A percentile compares a stretch with the other conserved stretches of the same genome.
Evolutionary conservation across 305 asterid genomes (phyloP).

Genomic region (Ilex paraguariensis): DNA sequence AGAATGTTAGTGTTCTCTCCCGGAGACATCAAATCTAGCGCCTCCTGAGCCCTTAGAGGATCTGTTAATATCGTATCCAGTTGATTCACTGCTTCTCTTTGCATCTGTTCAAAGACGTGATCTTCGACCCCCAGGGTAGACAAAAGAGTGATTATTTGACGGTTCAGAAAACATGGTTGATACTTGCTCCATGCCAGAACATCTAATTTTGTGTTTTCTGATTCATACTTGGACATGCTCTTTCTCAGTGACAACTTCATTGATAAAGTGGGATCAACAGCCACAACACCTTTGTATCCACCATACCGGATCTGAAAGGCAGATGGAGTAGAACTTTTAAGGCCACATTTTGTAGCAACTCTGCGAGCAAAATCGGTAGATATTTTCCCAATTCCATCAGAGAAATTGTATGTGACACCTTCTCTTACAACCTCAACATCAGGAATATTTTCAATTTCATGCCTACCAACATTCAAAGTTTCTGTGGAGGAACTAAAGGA

Average conservation of each 20-base stretch:
- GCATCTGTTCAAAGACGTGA: background rate
- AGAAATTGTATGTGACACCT: background rate
- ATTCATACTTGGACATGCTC: slow-evolving; percentile 4
- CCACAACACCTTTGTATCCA: slow-evolving; percentile 7
- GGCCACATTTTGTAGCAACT: slow-evolving; percentile 4
- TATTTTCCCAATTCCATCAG: slow-evolving; percentile 7
- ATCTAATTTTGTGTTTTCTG: background rate
- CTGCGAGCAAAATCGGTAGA: background rate
- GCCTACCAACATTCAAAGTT: background rate
- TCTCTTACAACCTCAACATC: background rate
- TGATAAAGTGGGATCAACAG: background rate
- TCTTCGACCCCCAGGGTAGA: slow-evolving; percentile 2
- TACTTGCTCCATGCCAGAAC: background rate
- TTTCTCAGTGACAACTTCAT: background rate
- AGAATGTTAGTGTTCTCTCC: slow-evolving; percentile 3
- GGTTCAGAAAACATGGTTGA: background rate
- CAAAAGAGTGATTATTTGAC: slow-evolving; percentile 1
- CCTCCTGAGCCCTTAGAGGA: background rate
- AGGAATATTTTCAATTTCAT: background rate
- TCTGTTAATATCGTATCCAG: background rate
- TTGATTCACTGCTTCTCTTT: background rate
- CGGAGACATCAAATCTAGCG: slow-evolving; percentile 4
- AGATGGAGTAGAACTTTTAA: background rate
- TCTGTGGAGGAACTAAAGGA: slow-evolving; percentile 1
- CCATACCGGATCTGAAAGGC: slow-evolving; percentile 3